These are phyloP conservation scores for Stemphylium vesicarium DNA, from an alignment of 2,329 filamentous ascomycete species.

Conservation along the genomic window DNA sequence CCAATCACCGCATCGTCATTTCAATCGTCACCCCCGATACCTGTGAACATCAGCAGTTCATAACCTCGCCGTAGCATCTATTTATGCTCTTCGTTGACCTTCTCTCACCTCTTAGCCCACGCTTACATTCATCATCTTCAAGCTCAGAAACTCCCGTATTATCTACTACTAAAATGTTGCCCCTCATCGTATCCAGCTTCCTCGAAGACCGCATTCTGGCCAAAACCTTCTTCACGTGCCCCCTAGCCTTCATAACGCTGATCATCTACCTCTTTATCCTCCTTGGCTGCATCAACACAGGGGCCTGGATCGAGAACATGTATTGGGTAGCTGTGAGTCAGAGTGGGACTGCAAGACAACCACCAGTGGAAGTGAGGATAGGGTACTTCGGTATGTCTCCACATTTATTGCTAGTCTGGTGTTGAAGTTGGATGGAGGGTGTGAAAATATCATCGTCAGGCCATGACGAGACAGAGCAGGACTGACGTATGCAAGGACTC, in stretches of 20 bases:
- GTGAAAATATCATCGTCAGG: not conserved
- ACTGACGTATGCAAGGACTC: not conserved
- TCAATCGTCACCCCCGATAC: no score
- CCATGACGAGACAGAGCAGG: no score
- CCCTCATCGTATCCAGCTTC: not conserved
- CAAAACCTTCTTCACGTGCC: constrained; percentile 2
- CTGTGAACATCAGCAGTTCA: no score
- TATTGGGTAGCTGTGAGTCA: constrained; percentile 9
- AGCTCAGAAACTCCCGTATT: not conserved
- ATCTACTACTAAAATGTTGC: not conserved
- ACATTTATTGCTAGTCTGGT: no score
- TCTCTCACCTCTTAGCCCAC: no score
- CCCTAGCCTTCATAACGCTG: constrained; percentile 4
- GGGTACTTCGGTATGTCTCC: constrained; percentile 14
- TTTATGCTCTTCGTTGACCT: no score
- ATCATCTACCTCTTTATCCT: constrained; percentile 6
- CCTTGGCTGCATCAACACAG: constrained; percentile 6
- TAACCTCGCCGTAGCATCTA: no score
- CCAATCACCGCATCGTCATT: no score
- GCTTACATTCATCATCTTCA: no score
- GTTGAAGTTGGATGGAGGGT: no score
- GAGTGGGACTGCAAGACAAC: not conserved
- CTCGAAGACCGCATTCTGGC: constrained; percentile 3
- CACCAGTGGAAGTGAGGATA: constrained; percentile 2
- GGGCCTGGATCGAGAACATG: constrained; percentile 5